Evolutionary conservation across 805 yeast species (phyloP), one percentile per base, ranked within the genome.

Genomic region (Suhomyces sp.): DNA sequence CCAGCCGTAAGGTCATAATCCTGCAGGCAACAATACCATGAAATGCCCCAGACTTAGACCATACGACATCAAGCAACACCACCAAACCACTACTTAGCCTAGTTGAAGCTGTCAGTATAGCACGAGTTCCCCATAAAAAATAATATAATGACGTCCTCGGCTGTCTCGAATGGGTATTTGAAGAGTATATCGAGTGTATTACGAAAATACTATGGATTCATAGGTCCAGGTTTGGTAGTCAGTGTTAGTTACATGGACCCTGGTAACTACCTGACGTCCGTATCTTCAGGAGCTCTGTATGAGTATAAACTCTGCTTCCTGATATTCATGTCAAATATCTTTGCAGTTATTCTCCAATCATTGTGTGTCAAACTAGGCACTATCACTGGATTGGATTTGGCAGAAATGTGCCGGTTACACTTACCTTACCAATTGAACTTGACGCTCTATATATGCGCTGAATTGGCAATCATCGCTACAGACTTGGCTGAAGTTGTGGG

Each of bases 401-500:
- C 96, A 3, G 83, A 88, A 47, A 86, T 84, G 55, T 88, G 96
- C 59, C 72, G 88, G 25, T 64, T 69, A 39, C 78, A 82, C 51
- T 66, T 88, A 19, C 88, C 95, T 0, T 58, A 58, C 17, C 77
- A 83, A 77, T 56, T 84, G 49, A 85, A 86, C 50, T 44, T 76
- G 25, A 44, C 71, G 3, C 63, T 88, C 4, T 88, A 88, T 54
- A 54, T 76, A 2, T 71, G 84, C 47, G 88, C 96, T 0, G 96
- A 88, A 50, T 48, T 86, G 16, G 95, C 96, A 2, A 88, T 88
- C 42, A 81, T 88, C 22, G 95, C 95, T 7, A 88, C 97, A 0
- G 97, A 88, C 56, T 64, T 88, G 49, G 96, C 96, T 1, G 97
- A 88, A 58, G 96, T 88, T 8, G 91, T 88, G 6, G 97, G 97